These are phyloP conservation scores for Wickerhamomyces bisporus DNA, from an alignment of 805 yeast species.

Conservation along the genomic window DNA sequence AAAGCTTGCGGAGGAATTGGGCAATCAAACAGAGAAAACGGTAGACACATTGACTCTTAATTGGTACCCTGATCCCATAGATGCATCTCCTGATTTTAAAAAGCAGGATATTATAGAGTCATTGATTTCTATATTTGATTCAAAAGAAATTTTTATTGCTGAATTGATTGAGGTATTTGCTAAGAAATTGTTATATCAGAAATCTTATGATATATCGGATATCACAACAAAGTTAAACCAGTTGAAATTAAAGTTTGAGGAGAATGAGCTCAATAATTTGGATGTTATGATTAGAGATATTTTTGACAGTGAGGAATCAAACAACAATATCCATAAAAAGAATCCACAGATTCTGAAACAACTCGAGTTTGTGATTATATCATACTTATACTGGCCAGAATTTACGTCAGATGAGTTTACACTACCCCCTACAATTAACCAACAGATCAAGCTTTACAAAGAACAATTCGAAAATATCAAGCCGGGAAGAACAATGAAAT, in stretches of 20 bases:
- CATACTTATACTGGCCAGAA: slow-evolving; percentile 78
- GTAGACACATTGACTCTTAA: slow-evolving; percentile 26
- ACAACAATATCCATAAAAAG: slow-evolving; percentile 29
- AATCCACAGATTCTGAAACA: slow-evolving; percentile 17
- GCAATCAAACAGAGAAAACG: slow-evolving; percentile 19
- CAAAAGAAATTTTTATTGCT: slow-evolving; percentile 57
- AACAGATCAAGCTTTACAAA: slow-evolving; percentile 39
- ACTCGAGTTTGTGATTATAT: slow-evolving; percentile 58
- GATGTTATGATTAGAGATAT: slow-evolving; percentile 85
- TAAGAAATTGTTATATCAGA: slow-evolving; percentile 37
- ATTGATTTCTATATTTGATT: slow-evolving; percentile 65
- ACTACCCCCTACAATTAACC: slow-evolving; percentile 40
- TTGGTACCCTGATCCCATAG: slow-evolving; percentile 87
- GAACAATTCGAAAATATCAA: slow-evolving; percentile 38
- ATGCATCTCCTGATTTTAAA: slow-evolving; percentile 82
- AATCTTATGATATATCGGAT: slow-evolving; percentile 34
- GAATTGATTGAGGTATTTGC: slow-evolving; percentile 64
- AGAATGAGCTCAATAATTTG: slow-evolving; percentile 56
- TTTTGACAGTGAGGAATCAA: slow-evolving; percentile 45
- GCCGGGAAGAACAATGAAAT: slow-evolving; percentile 52
- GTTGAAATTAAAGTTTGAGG: slow-evolving; percentile 61
- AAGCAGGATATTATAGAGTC: slow-evolving; percentile 68
- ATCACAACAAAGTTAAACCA: slow-evolving; percentile 41
- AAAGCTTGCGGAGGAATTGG: slow-evolving; percentile 52
- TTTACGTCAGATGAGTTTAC: slow-evolving; percentile 27